Evolutionary conservation across 2,329 filamentous ascomycete species (phyloP).

Genomic region (Colletotrichum theobromicola): DNA sequence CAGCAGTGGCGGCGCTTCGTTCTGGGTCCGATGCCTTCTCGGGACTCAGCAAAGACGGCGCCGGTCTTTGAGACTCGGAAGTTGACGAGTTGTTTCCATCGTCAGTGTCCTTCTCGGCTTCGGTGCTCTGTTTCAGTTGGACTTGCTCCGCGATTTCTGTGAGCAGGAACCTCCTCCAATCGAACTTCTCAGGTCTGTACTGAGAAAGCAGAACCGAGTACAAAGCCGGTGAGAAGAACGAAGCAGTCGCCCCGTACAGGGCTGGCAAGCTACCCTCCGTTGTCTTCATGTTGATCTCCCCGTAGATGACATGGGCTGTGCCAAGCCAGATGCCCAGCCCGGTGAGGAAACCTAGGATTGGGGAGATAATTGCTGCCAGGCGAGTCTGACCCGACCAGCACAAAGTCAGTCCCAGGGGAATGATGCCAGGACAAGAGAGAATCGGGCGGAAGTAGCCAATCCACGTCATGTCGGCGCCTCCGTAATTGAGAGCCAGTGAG

Average conservation of each 20-base stretch:
- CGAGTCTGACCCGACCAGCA: neutral
- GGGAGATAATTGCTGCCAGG: neutral
- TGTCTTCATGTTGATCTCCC: neutral
- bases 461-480: neutral
- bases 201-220: neutral
- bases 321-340: neutral
- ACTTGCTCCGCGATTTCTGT: neutral
- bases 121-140: neutral
- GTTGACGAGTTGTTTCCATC: neutral
- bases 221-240: neutral
- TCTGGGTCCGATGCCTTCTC: neutral
- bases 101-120: neutral
- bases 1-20: neutral
- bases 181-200: neutral
- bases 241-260: neutral
- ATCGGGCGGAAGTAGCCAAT: neutral
- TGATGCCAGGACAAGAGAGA: neutral
- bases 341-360: neutral
- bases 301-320: neutral
- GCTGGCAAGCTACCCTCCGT: neutral
- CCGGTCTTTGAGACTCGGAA: neutral
- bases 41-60: neutral
- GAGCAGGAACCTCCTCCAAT: neutral
- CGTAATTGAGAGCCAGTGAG: neutral
- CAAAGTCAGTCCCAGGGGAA: neutral